phyloP scores from a whole-genome alignment of 331 rosid species.

The Rosa hybrid region DNA sequence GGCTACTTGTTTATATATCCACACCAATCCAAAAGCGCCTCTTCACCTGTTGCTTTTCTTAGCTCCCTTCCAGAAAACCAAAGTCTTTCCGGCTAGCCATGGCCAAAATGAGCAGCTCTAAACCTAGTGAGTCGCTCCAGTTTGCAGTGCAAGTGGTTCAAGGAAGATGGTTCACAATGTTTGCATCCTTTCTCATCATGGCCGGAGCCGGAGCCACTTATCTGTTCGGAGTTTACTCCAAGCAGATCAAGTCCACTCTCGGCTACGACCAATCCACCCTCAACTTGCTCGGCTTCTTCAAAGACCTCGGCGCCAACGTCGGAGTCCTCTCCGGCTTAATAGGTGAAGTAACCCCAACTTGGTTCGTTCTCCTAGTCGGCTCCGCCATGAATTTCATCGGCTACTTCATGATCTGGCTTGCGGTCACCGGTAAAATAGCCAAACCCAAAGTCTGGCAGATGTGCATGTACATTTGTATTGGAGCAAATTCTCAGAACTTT shows the following conservation, averaged over 20 bases:
- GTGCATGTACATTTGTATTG: conserved; percentile 53
- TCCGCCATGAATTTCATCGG: conserved; percentile 49
- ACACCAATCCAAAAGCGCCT: neutral
- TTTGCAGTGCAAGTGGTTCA: conserved; percentile 28
- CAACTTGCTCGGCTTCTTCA: conserved; percentile 47
- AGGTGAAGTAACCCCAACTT: conserved; percentile 53
- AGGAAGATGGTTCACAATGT: conserved; percentile 53
- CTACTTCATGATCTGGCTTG: conserved; percentile 56
- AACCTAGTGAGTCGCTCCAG: neutral
- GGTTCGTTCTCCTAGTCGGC: conserved; percentile 55
- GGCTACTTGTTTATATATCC: neutral
- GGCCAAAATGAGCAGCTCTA: conserved; percentile 13
- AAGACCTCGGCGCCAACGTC: conserved; percentile 55
- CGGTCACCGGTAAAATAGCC: conserved; percentile 43
- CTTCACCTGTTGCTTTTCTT: neutral
- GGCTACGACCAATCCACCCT: conserved; percentile 53
- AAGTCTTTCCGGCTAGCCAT: neutral
- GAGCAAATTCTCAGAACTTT: conserved; percentile 62
- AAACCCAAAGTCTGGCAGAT: conserved; percentile 54
- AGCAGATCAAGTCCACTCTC: conserved; percentile 38
- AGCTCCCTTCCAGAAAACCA: neutral
- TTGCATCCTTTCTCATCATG: conserved; percentile 60
- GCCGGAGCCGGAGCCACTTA: conserved; percentile 56
- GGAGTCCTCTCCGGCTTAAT: conserved; percentile 51
- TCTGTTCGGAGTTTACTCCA: conserved; percentile 53